Conservation (phyloP, 1,284 basidiomycete genomes). For the Ganoderma leucocontextum region DNA sequence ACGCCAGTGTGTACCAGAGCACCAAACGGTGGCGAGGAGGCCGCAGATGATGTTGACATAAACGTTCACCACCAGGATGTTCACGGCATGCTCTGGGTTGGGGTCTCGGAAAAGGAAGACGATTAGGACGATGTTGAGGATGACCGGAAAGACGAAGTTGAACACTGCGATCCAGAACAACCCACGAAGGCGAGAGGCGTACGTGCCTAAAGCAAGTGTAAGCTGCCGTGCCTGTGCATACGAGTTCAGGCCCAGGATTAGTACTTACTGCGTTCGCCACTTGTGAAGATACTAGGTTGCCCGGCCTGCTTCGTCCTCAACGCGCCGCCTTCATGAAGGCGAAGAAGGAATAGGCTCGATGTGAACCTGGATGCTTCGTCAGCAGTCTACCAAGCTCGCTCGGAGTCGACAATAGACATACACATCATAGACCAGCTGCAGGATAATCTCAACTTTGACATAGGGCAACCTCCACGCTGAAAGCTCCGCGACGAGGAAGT, state of each 20-base stretch:
- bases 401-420: constrained; percentile 7
- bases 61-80: constrained; percentile 27
- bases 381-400: neutral
- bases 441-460: constrained; percentile 36
- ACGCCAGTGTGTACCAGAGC: constrained; percentile 1
- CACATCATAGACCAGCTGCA: constrained; percentile 39
- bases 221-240: too few relatives aligned
- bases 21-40: constrained; percentile 37
- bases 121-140: constrained; percentile 38
- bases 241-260: too few relatives aligned
- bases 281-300: neutral
- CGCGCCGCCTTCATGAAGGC: neutral
- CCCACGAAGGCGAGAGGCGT: constrained; percentile 13
- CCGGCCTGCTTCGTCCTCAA: neutral
- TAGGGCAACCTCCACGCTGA: too few relatives aligned
- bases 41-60: constrained; percentile 33
- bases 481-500: too few relatives aligned
- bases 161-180: constrained; percentile 42
- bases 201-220: neutral
- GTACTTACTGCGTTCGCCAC: neutral
- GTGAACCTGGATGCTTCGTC: neutral
- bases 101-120: constrained; percentile 23
- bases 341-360: neutral
- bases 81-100: constrained; percentile 18
- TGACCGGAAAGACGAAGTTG: constrained; percentile 42